Conservation (phyloP, 164 flowering plant species). For the Piper longum region DNA sequence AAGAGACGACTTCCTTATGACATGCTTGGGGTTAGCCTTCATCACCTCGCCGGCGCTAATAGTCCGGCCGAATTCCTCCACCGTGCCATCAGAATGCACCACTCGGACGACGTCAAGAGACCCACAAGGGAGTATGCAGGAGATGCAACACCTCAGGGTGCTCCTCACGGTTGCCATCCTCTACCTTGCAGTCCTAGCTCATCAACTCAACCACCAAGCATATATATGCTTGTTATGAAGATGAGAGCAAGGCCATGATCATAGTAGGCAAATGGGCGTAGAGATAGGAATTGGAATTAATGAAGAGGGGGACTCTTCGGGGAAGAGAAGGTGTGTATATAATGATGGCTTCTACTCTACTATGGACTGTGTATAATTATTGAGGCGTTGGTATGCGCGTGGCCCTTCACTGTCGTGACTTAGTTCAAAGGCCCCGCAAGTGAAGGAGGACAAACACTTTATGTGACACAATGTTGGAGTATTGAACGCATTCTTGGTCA, state of each 20-base stretch:
- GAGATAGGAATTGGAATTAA: neutral
- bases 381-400: neutral
- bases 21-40: conserved; percentile 74
- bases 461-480: neutral
- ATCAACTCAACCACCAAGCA: too few relatives aligned
- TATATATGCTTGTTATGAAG: neutral
- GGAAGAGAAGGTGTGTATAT: neutral
- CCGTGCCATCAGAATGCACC: conserved; percentile 63
- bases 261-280: neutral
- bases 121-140: conserved; percentile 92
- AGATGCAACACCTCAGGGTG: conserved; percentile 65
- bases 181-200: neutral
- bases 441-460: neutral
- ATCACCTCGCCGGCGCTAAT: conserved; percentile 56
- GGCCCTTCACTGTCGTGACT: neutral
- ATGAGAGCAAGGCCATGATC: too few relatives aligned
- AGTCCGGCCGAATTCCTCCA: conserved; percentile 60
- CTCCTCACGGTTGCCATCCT: conserved; percentile 30
- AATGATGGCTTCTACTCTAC: neutral
- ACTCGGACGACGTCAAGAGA: conserved; percentile 69
- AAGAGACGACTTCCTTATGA: conserved; percentile 47
- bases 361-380: neutral
- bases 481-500: neutral
- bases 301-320: neutral
- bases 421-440: neutral